phyloP scores from a whole-genome alignment of 306 rosid species.

The Abrus precatorius region DNA sequence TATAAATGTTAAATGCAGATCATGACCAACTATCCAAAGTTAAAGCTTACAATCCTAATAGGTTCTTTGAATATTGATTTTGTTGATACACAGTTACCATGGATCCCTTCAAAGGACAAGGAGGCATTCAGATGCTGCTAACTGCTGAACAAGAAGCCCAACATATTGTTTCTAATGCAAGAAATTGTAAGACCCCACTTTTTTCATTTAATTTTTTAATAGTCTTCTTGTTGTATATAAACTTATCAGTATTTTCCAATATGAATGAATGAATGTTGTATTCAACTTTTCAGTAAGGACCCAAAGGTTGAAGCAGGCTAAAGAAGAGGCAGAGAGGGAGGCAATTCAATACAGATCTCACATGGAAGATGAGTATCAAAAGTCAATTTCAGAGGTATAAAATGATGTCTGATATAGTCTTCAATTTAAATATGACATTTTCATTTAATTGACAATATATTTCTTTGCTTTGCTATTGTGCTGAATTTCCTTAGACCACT shows the following conservation, averaged over 20 bases:
- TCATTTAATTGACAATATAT: constrained; percentile 1
- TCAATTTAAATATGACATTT: constrained; percentile 25
- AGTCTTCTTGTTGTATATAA: neutral
- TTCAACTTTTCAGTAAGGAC: constrained; percentile 61
- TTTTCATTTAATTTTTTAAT: neutral
- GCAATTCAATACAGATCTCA: constrained; percentile 62
- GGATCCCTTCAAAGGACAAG: constrained; percentile 86
- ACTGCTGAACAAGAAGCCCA: constrained; percentile 93
- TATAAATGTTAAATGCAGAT: constrained; percentile 21
- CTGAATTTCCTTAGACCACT: constrained; percentile 55
- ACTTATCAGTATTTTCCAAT: neutral
- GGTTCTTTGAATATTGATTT: constrained; percentile 25
- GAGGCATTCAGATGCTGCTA: constrained; percentile 88
- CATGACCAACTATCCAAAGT: neutral
- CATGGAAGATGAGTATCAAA: constrained; percentile 77
- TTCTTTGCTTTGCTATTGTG: neutral
- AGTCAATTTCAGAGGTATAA: constrained; percentile 68
- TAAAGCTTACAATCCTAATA: neutral
- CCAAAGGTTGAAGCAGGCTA: constrained; percentile 76
- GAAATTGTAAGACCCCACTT: constrained; percentile 61
- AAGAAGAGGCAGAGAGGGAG: constrained; percentile 80
- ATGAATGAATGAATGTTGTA: constrained; percentile 19
- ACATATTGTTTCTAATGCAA: constrained; percentile 71
- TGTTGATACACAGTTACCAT: constrained; percentile 50
- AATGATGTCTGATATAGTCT: neutral